Base-by-base conservation (phyloP, 257 asterid genomes). In the Agastache rugosa region DNA sequence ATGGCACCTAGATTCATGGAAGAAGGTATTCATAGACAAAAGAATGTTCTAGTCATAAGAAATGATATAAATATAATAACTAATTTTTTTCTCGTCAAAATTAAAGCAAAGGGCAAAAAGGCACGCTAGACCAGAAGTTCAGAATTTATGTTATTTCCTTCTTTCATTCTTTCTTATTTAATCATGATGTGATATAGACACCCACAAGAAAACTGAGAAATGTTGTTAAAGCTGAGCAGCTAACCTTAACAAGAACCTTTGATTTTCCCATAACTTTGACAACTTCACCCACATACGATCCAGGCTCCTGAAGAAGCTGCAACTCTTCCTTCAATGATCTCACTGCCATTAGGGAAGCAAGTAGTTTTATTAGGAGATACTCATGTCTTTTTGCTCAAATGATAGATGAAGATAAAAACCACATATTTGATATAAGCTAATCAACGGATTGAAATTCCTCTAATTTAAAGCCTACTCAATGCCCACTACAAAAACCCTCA, bases 181-280 rank as follows among this genome's bases (percentile, higher is more conserved):
- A 31, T 63, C 47, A 22, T 5, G 20, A 27, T n/a, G 20, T 17
- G 15, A 56, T 15, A 62, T 31, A 5, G 27, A 42, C 63, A 50
- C 12, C 50, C 29, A 56, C 45, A 12, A 56, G 19, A 70, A 54
- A 48, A 22, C 37, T 19, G 25, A 11, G 23, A 67, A 58, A 63
- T 19, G 76, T 25, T 59, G 62, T 59, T 35, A 37, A 45, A 6
- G 63, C 31, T 47, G 12, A 25, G 19, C 44, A 51, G 80, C 95
- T 73, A 27, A 91, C 99, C 90, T 94, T 94, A 39, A 94, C 98
- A 56, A 94, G 87, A 72, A 94, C 97, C 86, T 94, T 91, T 8
- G 97, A 91, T 77, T 93, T 91, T 73, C 97, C 98, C 98, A 93
- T 91, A 27, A 93, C 97, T 84, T 93, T 93, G 73, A 91, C 96